These are phyloP conservation scores for Phytopythium boreale DNA, from an alignment of 352 stramenopile genomes.

Conservation along the genomic window DNA sequence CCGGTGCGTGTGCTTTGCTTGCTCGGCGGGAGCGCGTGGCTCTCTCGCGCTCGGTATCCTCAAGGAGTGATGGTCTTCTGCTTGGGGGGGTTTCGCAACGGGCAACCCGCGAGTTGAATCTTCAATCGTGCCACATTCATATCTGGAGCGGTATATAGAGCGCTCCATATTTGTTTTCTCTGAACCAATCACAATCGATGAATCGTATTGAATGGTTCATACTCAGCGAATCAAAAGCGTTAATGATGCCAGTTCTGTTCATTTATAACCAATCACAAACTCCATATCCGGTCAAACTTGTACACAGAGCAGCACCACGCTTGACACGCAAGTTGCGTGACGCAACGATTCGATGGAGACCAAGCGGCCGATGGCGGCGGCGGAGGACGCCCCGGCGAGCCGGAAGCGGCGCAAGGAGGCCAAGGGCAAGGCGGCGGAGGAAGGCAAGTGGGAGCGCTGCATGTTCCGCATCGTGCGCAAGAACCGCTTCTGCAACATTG, in stretches of 20 bases:
- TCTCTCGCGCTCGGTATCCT: neutral
- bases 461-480: conserved; percentile 81
- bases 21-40: neutral
- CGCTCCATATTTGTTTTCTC: neutral
- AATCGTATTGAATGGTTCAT: too few species aligned
- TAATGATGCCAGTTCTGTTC: too few species aligned
- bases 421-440: conserved; percentile 45
- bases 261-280: too few species aligned
- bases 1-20: conserved; percentile 3
- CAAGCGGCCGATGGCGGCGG: neutral
- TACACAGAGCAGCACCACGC: too few species aligned
- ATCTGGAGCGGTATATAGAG: neutral
- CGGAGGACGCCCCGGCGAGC: conserved; percentile 13
- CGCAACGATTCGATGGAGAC: neutral
- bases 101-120: too few species aligned
- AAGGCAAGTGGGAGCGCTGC: conserved; percentile 67
- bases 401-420: conserved; percentile 64
- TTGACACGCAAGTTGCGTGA: too few species aligned
- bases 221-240: too few species aligned
- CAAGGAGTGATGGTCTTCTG: neutral
- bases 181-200: neutral
- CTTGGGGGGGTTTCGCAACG: neutral
- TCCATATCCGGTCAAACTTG: too few species aligned
- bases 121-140: conserved; percentile 1
- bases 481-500: conserved; percentile 81